These are phyloP conservation scores for Flaveria floridana DNA, from an alignment of 140 eudicot genomes.

Conservation along the genomic window DNA sequence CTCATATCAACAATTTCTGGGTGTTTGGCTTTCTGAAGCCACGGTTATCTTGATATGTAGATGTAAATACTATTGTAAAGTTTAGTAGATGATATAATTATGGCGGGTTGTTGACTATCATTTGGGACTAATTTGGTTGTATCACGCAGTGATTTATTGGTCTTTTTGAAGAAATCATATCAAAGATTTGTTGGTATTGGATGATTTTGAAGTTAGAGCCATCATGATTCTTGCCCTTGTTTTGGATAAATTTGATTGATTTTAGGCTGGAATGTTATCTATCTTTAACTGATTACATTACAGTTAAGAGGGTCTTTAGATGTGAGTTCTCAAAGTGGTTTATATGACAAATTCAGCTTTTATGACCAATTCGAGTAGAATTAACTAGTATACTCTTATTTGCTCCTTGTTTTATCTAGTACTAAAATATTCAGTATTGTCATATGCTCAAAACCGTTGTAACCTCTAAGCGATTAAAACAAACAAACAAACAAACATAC, in stretches of 20 bases:
- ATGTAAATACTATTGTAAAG: constrained; percentile 4
- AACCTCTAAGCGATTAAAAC: background rate
- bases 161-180: constrained; percentile 4
- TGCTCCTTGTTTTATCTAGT: background rate
- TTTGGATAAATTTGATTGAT: background rate
- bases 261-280: background rate
- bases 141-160: background rate
- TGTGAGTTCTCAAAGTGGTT: background rate
- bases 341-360: background rate
- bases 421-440: background rate
- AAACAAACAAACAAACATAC: too few relatives aligned
- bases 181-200: constrained; percentile 4
- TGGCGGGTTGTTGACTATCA: constrained; percentile 14
- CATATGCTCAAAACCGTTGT: background rate
- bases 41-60: constrained; percentile 7
- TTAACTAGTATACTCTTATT: background rate
- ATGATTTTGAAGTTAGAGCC: background rate
- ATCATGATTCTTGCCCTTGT: constrained; percentile 7
- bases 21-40: background rate
- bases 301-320: constrained; percentile 11
- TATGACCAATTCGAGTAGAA: background rate
- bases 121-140: constrained; percentile 5
- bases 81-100: too few relatives aligned
- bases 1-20: background rate
- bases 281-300: background rate